These are phyloP conservation scores for Scutellaria galericulata DNA, from an alignment of 257 asterid species.

Conservation along the genomic window DNA sequence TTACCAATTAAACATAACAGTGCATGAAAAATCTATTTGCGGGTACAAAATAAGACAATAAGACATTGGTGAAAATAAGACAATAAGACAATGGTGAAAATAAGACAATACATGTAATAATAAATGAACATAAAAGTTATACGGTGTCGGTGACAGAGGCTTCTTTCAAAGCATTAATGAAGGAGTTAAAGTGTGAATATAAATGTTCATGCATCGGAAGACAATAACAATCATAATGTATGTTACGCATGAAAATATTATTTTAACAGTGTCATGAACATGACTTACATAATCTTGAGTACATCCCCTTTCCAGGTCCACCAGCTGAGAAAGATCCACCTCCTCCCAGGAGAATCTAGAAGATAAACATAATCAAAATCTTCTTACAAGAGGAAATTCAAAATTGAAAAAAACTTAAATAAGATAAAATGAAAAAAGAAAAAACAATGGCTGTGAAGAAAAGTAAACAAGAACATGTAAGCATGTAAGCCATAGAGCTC, in stretches of 20 bases:
- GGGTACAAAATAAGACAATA: too few relatives aligned
- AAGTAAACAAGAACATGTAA: neutral
- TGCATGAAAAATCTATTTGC: constrained; percentile 16
- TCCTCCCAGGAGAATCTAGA: constrained; percentile 98
- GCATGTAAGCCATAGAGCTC: constrained; percentile 7
- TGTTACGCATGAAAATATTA: constrained; percentile 10
- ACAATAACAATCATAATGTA: constrained; percentile 2
- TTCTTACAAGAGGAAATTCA: constrained; percentile 30
- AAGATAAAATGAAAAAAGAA: neutral
- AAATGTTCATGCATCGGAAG: neutral
- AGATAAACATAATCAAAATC: constrained; percentile 33
- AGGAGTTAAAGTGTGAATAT: neutral
- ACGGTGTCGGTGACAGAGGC: neutral
- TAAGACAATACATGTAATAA: neutral
- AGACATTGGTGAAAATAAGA: constrained; percentile 3
- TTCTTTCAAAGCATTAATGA: neutral
- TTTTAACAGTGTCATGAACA: constrained; percentile 24
- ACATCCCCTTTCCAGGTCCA: constrained; percentile 99
- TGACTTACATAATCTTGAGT: constrained; percentile 85
- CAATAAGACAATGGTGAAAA: neutral
- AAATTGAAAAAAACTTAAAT: neutral
- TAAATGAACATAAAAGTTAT: neutral
- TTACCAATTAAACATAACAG: constrained; percentile 24
- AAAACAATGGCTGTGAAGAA: neutral
- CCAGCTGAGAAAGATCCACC: constrained; percentile 99